These are phyloP conservation scores for Parasarocladium wereldwijsianum DNA, from an alignment of 2,329 filamentous ascomycete species.

Conservation along the genomic window DNA sequence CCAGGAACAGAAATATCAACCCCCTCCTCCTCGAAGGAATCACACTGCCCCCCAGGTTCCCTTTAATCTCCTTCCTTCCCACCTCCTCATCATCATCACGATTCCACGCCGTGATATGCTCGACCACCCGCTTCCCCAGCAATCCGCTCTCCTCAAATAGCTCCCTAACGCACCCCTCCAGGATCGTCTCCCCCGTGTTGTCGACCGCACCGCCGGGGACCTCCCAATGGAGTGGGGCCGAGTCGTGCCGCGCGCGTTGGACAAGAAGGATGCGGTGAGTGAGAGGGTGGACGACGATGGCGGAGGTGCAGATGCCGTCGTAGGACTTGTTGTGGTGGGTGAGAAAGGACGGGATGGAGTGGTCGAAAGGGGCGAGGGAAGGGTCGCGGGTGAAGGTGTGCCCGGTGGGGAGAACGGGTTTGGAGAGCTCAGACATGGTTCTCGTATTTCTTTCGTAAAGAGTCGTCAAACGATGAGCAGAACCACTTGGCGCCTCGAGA, in stretches of 20 bases:
- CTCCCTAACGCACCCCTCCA: slow-evolving; percentile 30
- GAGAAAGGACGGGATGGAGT: slow-evolving; percentile 1
- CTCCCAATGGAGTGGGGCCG: slow-evolving; percentile 31
- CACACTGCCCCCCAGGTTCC: slow-evolving; percentile 10
- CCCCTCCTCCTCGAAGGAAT: slow-evolving; percentile 20
- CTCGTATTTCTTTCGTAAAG: too few relatives aligned
- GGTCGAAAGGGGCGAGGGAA: slow-evolving; percentile 1
- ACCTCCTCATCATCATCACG: slow-evolving; percentile 9
- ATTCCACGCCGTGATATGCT: slow-evolving; percentile 10
- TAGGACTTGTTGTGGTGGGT: slow-evolving; percentile 2
- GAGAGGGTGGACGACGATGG: slow-evolving; percentile 19
- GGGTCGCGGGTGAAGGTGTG: slow-evolving; percentile 3
- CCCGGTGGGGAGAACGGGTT: slow-evolving; percentile 13
- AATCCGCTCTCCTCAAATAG: slow-evolving; percentile 32
- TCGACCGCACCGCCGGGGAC: slow-evolving; percentile 33
- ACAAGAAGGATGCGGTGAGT: slow-evolving; percentile 24
- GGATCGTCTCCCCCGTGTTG: slow-evolving; percentile 21
- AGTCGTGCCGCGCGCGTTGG: slow-evolving; percentile 29
- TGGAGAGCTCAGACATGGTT: too few relatives aligned
- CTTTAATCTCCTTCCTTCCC: slow-evolving; percentile 8
- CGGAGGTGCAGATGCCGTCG: slow-evolving; percentile 16
- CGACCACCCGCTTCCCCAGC: slow-evolving; percentile 12
- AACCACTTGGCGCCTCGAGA: too few relatives aligned
- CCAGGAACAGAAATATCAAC: slow-evolving; percentile 16
- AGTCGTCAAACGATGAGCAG: too few relatives aligned